Evolutionary conservation across 2,329 filamentous ascomycete species (phyloP).

Genomic region (Neofusicoccum parvum): DNA sequence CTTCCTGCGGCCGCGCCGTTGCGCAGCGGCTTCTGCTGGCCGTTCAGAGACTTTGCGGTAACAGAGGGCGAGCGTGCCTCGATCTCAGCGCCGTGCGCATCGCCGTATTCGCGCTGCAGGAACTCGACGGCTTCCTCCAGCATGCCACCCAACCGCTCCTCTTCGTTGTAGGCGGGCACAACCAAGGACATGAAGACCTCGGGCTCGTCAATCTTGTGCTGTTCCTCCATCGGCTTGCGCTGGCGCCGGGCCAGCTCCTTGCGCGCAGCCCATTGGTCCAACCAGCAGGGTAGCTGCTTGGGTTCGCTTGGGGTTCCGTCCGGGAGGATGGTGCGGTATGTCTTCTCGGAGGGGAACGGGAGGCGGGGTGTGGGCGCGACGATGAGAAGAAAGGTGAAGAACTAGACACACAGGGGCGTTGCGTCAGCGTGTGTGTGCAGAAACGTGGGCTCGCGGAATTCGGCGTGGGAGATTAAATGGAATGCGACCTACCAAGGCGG

Average conservation of each 20-base stretch:
- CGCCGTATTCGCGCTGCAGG: constrained; percentile 75
- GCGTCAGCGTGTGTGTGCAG: background rate
- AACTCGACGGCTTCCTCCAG: constrained; percentile 89
- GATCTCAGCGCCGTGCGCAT: constrained; percentile 33
- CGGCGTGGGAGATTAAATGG: background rate
- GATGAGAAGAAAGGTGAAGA: constrained; percentile 69
- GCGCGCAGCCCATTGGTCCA: constrained; percentile 71
- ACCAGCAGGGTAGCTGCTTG: constrained; percentile 79
- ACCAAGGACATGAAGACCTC: constrained; percentile 89
- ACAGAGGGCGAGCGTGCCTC: constrained; percentile 23
- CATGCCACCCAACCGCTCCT: constrained; percentile 78
- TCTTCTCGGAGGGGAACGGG: constrained; percentile 77
- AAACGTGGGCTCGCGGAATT: background rate
- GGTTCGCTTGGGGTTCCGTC: constrained; percentile 59
- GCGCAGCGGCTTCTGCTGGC: constrained; percentile 29
- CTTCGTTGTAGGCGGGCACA: constrained; percentile 94
- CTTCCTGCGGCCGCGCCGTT: constrained; percentile 32
- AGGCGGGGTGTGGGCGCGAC: constrained; percentile 80
- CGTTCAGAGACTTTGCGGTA: constrained; percentile 30
- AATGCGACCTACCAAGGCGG: constrained; percentile 19
- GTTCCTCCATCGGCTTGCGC: constrained; percentile 42
- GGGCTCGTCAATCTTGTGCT: constrained; percentile 68
- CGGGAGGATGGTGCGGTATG: constrained; percentile 74
- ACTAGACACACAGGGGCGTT: constrained; percentile 41
- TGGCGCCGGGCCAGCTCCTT: constrained; percentile 45